These are phyloP conservation scores for Polygonum maritimum DNA, from an alignment of 148 eudicot genomes.

Conservation along the genomic window DNA sequence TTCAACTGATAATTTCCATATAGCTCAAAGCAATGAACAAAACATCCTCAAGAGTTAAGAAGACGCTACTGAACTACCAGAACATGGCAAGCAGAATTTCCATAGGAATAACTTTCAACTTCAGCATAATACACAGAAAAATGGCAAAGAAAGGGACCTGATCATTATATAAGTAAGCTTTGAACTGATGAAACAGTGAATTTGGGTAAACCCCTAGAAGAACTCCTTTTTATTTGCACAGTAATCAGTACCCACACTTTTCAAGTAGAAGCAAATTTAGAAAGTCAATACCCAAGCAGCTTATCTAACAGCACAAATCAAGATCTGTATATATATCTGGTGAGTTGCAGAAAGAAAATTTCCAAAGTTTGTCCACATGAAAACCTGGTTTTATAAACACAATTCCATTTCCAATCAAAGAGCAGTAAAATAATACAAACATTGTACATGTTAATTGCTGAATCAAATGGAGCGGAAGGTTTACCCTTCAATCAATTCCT, in stretches of 20 bases:
- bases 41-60: neutral
- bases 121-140: neutral
- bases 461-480: constrained; percentile 13
- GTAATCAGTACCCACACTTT: neutral
- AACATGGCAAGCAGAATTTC: neutral
- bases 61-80: neutral
- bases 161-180: neutral
- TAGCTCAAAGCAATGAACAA: too few relatives aligned
- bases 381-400: neutral
- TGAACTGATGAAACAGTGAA: too few relatives aligned
- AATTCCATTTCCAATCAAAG: neutral
- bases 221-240: neutral
- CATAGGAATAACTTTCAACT: neutral
- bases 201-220: neutral
- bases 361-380: neutral
- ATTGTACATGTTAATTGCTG: neutral
- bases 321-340: neutral
- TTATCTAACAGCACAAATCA: neutral
- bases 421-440: neutral
- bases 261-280: neutral
- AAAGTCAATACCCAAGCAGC: neutral
- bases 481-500: constrained; percentile 94
- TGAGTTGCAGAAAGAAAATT: neutral
- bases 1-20: neutral
- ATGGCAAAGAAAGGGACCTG: neutral